Base-by-base conservation (phyloP, 805 yeast genomes). In the Maudiozyma bulderi region DNA sequence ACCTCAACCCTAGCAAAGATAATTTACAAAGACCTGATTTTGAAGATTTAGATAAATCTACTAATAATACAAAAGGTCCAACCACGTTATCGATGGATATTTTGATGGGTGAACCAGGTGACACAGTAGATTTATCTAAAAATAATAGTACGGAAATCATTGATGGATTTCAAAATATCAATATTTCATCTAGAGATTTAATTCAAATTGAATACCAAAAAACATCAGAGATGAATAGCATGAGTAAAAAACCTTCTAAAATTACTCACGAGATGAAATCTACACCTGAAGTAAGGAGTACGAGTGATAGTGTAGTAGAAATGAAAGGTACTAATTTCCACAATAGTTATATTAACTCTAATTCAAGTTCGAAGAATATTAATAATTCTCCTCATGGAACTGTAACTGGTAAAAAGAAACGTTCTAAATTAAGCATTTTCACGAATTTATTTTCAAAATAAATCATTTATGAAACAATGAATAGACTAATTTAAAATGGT, bases 61-160 rank as follows among this genome's bases (percentile, higher is more conserved):
- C 11, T 10, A 29, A 40, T 40, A 15, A 7, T 20, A 28, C 20
- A 6, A 40, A 40, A 1, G 42, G 30, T 26, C 14, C 14, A 4
- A 8, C 20, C n/a, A 39, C 42, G 11, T 26, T 57, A 8, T 52
- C 61, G 1, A 39, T 51, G 33, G 64, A 61, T 13, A 51, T 61
- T 9, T 52, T 64, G 20, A 50, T 60, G 33, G 68, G 68, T 20
- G 62, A 63, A 46, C 68, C 68, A 0, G 68, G 68, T n/a, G 67
- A 60, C 41, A 52, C 50, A n/a, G 63, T 59, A 9, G 68, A 64
- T 47, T 52, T 61, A 30, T 15, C 46, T 41, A 35, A 35, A 39
- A 31, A 39, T 5, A 41, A 38, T 11, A 44, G n/a, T 40, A 33
- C 37, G 9, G 46, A 45, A 6, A 13, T 50, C 5, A 31, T 46